Base-by-base conservation (phyloP, 75 land plant genomes). In the Larix kaempferi region DNA sequence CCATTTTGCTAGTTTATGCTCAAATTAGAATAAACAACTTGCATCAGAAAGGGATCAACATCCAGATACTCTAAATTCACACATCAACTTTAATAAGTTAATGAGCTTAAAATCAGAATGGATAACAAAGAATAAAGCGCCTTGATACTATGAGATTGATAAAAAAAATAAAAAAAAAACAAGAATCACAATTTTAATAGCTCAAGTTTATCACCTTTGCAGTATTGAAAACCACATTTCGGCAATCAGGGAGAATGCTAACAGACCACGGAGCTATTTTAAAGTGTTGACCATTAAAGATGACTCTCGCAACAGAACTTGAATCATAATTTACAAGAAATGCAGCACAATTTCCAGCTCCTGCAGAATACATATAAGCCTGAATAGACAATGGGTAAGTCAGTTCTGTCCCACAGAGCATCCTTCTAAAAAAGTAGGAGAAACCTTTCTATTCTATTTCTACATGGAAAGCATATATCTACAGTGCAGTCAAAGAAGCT, bases 221-320 rank as follows among this genome's bases (percentile, higher is more conserved):
- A 35, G 94, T 88, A 77, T 92, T 94, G 84, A 84, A 90, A 39
- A 80, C 81, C 55, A 66, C 91, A 64, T 77, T 88, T 66, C 82
- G 87, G 89, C 97, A 94, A 76, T 90, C 94, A 63, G 94, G 97
- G 39, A 94, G 88, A 44, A 94, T 92, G 80, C 92, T 92, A 78
- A 94, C 82, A 54, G 97, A 92, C 97, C 97, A 94, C 39, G 94
- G 80, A 56, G 97, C 94, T 71, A 94, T 74, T 55, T 81, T 75
- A 74, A 84, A 94, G 0, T 73, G 73, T 41, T 27, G 33, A 23
- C 78, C 83, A 41, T 74, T 56, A 49, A 90, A 94, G 10, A 77
- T 74, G 6, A 92, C 84, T 23, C 79, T 88, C 17, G 78, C 89
- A 37, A 74, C 69, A 21, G 80, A 55, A 2, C 79, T 76, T 6